phyloP scores from a whole-genome alignment of 805 yeast genomes.

The Candida multigemmis region DNA sequence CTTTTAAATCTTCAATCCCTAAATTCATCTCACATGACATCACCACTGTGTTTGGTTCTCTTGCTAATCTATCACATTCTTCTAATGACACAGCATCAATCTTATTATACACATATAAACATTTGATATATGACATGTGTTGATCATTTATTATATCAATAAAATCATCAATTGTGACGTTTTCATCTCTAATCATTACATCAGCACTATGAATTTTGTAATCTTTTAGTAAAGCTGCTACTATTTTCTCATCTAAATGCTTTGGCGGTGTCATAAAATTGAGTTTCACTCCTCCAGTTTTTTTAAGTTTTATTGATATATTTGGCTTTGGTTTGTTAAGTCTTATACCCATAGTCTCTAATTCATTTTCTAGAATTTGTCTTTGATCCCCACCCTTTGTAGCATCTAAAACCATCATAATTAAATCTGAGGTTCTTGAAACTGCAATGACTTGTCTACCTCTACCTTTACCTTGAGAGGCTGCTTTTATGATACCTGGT shows the following conservation, averaged over 20 bases:
- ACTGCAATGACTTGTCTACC: constrained; percentile 96
- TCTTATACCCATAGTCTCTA: constrained; percentile 91
- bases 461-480: constrained; percentile 94
- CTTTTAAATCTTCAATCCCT: constrained; percentile 81
- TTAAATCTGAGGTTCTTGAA: constrained; percentile 88
- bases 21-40: constrained; percentile 86
- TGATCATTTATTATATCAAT: constrained; percentile 85
- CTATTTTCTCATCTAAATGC: constrained; percentile 71
- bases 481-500: constrained; percentile 96
- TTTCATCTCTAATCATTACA: constrained; percentile 80
- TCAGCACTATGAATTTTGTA: constrained; percentile 91
- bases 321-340: constrained; percentile 77
- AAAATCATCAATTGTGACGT: constrained; percentile 82
- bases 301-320: constrained; percentile 67
- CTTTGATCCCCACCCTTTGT: constrained; percentile 90
- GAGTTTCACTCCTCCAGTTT: constrained; percentile 86
- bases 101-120: constrained; percentile 91
- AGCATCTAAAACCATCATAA: constrained; percentile 91
- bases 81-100: constrained; percentile 92
- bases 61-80: constrained; percentile 86
- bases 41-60: constrained; percentile 88
- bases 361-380: constrained; percentile 74
- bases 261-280: constrained; percentile 77
- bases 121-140: constrained; percentile 82
- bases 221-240: constrained; percentile 70